Percentiles rank a stretch among this genome's conserved stretches.
These are phyloP conservation scores for Kodamaea sp. DNA, from an alignment of 1,139 yeast genomes.

Conservation along the genomic window DNA sequence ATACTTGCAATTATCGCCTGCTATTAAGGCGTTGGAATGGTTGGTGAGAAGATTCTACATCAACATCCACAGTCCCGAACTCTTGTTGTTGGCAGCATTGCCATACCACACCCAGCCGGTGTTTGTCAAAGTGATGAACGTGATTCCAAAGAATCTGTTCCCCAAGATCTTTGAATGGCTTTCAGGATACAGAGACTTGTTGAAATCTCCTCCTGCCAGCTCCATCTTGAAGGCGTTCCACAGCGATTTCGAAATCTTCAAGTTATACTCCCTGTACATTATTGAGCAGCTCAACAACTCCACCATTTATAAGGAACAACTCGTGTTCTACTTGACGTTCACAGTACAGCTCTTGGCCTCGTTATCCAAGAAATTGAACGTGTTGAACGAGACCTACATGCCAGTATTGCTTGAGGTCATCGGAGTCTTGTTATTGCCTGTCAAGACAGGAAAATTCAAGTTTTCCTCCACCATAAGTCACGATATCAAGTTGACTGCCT, in stretches of 20 bases:
- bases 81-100: constrained; percentile 64
- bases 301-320: constrained; percentile 66
- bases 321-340: constrained; percentile 76
- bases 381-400: constrained; percentile 35
- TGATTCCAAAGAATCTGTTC: constrained; percentile 58
- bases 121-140: constrained; percentile 73
- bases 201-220: constrained; percentile 64
- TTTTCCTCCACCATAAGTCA: constrained; percentile 39
- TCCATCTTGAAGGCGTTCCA: constrained; percentile 71
- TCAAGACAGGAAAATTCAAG: constrained; percentile 17
- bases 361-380: constrained; percentile 29
- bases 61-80: constrained; percentile 78
- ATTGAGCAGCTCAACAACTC: constrained; percentile 54
- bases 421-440: constrained; percentile 50
- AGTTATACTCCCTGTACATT: constrained; percentile 62
- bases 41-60: constrained; percentile 87
- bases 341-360: constrained; percentile 61
- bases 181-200: constrained; percentile 62
- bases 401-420: constrained; percentile 60
- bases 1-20: constrained; percentile 69
- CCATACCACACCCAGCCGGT: constrained; percentile 77
- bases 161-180: constrained; percentile 81
- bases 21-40: constrained; percentile 91
- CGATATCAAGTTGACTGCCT: constrained; percentile 81
- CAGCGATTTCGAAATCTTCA: constrained; percentile 66